These are phyloP conservation scores for Calophaca sinica DNA, from an alignment of 306 rosid genomes.

Conservation along the genomic window DNA sequence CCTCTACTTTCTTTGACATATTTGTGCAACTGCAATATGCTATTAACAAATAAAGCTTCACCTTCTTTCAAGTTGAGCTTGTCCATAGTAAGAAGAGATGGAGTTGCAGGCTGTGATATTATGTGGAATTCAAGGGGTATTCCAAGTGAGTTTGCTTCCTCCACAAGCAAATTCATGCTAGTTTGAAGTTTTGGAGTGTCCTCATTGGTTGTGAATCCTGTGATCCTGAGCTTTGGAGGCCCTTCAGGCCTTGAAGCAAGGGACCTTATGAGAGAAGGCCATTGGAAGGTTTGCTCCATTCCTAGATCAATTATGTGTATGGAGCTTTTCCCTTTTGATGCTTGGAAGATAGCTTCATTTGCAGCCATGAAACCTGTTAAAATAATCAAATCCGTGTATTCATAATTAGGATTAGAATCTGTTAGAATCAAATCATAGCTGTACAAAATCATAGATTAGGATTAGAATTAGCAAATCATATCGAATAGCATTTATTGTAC, in stretches of 20 bases:
- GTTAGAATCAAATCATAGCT: no score
- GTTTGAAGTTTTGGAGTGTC: slow-evolving; percentile 48
- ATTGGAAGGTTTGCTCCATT: slow-evolving; percentile 75
- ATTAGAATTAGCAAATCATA: no score
- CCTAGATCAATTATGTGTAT: slow-evolving; percentile 76
- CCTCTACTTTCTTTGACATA: slow-evolving; percentile 78
- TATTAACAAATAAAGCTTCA: slow-evolving; percentile 65
- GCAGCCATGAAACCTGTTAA: slow-evolving; percentile 64
- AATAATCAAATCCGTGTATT: no score
- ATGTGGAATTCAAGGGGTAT: slow-evolving; percentile 55
- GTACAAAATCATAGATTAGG: no score
- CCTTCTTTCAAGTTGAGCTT: slow-evolving; percentile 71
- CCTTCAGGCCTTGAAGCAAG: slow-evolving; percentile 76
- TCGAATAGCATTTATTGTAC: no score
- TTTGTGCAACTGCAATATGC: slow-evolving; percentile 68
- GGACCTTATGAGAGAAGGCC: slow-evolving; percentile 77
- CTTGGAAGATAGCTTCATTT: slow-evolving; percentile 75
- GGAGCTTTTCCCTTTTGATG: slow-evolving; percentile 62
- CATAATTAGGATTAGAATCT: no score
- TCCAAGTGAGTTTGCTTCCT: slow-evolving; percentile 68
- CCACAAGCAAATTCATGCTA: slow-evolving; percentile 59
- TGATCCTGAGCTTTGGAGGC: slow-evolving; percentile 65
- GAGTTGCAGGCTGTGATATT: slow-evolving; percentile 56
- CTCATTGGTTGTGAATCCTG: slow-evolving; percentile 52
- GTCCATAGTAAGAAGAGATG: slow-evolving; percentile 63